Evolutionary conservation across 169 alveolate species (phyloP).

Genomic region (Sarcocystis neurona): DNA sequence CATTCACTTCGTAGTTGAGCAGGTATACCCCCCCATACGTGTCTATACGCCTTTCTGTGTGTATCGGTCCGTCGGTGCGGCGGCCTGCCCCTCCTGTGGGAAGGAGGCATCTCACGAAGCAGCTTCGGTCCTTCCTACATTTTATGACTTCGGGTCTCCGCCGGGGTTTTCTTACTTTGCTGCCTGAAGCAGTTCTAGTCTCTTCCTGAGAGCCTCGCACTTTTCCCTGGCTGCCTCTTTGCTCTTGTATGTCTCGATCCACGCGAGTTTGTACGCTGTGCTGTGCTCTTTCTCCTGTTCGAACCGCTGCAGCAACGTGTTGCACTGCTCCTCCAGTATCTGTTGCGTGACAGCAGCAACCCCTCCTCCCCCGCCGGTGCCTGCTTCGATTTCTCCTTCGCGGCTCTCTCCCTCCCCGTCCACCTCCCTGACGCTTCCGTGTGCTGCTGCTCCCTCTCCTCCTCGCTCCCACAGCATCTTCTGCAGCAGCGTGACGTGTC

Average conservation of each 20-base stretch:
- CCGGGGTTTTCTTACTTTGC: neutral
- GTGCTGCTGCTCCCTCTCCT: neutral
- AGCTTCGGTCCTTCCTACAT: too few relatives aligned
- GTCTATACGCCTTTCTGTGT: too few relatives aligned
- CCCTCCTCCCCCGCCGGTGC: neutral
- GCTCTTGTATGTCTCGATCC: neutral
- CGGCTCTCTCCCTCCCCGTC: neutral
- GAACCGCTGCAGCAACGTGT: neutral
- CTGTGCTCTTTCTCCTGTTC: neutral
- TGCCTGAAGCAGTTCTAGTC: neutral
- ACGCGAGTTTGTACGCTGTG: neutral
- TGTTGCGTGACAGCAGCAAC: too few relatives aligned
- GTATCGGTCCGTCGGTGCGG: too few relatives aligned
- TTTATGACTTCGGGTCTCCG: too few relatives aligned
- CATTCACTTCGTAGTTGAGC: too few relatives aligned
- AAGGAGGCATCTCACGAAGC: too few relatives aligned
- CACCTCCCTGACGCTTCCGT: neutral
- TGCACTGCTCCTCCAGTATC: constrained; percentile 23
- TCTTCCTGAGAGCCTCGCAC: neutral
- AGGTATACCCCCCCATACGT: too few relatives aligned
- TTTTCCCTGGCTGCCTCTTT: neutral
- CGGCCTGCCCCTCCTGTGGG: too few relatives aligned
- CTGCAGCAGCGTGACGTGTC: constrained; percentile 48
- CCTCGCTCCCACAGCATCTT: constrained; percentile 31
- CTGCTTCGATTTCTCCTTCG: neutral